Base-by-base conservation (phyloP, 805 yeast species). In the Sugiyamaella chiloensis region DNA sequence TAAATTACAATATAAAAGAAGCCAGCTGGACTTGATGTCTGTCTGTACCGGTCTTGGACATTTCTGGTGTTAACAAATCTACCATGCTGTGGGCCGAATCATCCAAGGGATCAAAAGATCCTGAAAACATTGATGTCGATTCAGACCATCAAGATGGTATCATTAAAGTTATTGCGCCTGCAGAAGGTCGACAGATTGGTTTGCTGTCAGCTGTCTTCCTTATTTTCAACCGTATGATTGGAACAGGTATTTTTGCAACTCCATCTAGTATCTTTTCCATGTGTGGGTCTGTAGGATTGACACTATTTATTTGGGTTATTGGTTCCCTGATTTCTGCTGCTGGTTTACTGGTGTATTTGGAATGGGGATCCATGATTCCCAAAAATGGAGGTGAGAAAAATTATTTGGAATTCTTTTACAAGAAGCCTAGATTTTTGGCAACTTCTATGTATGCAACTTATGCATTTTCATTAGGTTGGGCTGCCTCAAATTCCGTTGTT, bases 351-450 rank as follows among this genome's bases (percentile, higher is more conserved):
- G 87, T 83, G 2, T 86, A 85, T 64, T 79, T 85, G 80, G 93
- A 85, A 61, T 83, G 84, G 63, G 95, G 95, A 12, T 77, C 85
- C 4, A 82, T 83, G 36, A 79, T 85, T 48, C 87, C 87, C 40
- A 78, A 84, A 67, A 85, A 86, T 59, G 95, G 95, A 55, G 96
- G 93, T 56, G 95, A 87, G 61, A 85, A 85, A 66, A 85, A 84
- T 59, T 87, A 87, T 62, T 67, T 87, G 57, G 93, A 86, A 62
- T 82, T 75, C 56, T 77, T 85, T 42, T 87, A 73, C 68, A 73
- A 72, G 42, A 79, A 76, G 56, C 95, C 95, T 35, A 75, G 70
- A 61, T 85, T 82, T 60, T 70, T 87, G 50, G 75, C 83, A 40
- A 81, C 86, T 23, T 78, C 76, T 16, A 71, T 78, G 70, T 81